These are phyloP conservation scores for Oidiodendron maius DNA, from an alignment of 495 filamentous ascomycete genomes.

Conservation along the genomic window DNA sequence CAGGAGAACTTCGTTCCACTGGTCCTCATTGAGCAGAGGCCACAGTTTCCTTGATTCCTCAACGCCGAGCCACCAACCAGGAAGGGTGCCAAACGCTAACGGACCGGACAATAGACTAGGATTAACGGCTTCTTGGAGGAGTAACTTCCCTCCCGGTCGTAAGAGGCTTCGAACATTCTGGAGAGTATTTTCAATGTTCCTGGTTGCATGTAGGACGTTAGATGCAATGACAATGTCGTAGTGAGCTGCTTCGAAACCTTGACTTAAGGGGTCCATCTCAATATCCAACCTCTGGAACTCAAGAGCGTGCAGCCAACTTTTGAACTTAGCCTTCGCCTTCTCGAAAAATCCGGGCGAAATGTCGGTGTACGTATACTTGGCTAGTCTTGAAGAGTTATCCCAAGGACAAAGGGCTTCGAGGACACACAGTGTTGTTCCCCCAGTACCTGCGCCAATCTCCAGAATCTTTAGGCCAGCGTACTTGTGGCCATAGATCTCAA, in stretches of 20 bases:
- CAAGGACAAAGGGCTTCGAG: constrained; percentile 5
- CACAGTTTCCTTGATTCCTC: neutral
- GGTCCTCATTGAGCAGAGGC: neutral
- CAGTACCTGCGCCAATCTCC: constrained; percentile 37
- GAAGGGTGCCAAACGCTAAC: constrained; percentile 29
- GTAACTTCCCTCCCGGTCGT: constrained; percentile 30
- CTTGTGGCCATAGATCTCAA: constrained; percentile 14
- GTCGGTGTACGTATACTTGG: constrained; percentile 41
- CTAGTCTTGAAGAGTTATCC: constrained; percentile 1
- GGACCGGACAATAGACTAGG: neutral
- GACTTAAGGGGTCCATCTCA: constrained; percentile 16
- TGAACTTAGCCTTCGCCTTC: constrained; percentile 24
- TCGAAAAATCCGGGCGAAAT: constrained; percentile 45
- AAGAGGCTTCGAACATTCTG: constrained; percentile 30
- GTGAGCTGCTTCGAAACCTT: constrained; percentile 23
- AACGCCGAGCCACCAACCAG: constrained; percentile 47
- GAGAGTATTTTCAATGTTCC: constrained; percentile 29
- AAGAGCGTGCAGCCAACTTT: constrained; percentile 1
- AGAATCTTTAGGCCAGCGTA: constrained; percentile 28
- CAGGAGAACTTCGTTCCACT: neutral
- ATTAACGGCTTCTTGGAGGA: constrained; percentile 18
- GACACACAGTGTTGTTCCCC: constrained; percentile 15
- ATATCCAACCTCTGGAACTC: constrained; percentile 22
- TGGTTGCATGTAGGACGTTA: constrained; percentile 34
- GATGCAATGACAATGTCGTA: constrained; percentile 29